Evolutionary conservation across 306 rosid genomes (phyloP).

Genomic region (Mucuna pruriens): DNA sequence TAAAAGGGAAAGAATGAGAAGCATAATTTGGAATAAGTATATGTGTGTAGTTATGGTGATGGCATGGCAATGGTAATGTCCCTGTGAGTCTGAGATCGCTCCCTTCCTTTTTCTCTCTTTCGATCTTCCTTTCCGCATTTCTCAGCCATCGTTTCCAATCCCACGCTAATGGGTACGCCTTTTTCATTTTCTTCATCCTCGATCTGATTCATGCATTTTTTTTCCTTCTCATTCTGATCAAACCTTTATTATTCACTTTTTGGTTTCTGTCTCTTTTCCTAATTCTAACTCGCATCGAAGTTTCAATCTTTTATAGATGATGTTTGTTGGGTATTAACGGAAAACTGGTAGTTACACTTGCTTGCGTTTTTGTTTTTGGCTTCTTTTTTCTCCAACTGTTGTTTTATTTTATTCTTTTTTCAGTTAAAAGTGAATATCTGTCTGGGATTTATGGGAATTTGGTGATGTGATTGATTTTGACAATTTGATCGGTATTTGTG

Average conservation of each 20-base stretch:
- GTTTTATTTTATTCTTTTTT: conserved; percentile 17
- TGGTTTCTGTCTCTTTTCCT: conserved; percentile 33
- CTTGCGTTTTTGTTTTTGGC: conserved; percentile 47
- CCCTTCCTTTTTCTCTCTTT: conserved; percentile 37
- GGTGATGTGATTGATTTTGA: conserved; percentile 34
- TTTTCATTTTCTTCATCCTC: conserved; percentile 38
- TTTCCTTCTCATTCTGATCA: not conserved
- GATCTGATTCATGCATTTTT: conserved; percentile 38
- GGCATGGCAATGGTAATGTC: conserved; percentile 29
- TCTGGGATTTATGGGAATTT: conserved; percentile 39
- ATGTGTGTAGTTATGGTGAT: conserved; percentile 32
- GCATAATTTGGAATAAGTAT: conserved; percentile 6
- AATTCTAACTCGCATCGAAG: conserved; percentile 29
- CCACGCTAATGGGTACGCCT: conserved; percentile 60
- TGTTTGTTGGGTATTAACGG: conserved; percentile 25
- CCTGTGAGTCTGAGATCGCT: conserved; percentile 42
- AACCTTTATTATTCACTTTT: conserved; percentile 15
- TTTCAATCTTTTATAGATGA: conserved; percentile 21
- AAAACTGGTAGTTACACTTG: conserved; percentile 34
- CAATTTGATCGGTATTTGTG: conserved; percentile 42
- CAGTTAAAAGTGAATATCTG: conserved; percentile 32
- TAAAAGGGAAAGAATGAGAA: not conserved
- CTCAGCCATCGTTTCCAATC: conserved; percentile 31
- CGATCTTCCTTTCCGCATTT: conserved; percentile 18
- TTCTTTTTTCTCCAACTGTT: not conserved